Conservation (phyloP, 2,329 filamentous ascomycete genomes). For the Aspergillus eucalypticola region DNA sequence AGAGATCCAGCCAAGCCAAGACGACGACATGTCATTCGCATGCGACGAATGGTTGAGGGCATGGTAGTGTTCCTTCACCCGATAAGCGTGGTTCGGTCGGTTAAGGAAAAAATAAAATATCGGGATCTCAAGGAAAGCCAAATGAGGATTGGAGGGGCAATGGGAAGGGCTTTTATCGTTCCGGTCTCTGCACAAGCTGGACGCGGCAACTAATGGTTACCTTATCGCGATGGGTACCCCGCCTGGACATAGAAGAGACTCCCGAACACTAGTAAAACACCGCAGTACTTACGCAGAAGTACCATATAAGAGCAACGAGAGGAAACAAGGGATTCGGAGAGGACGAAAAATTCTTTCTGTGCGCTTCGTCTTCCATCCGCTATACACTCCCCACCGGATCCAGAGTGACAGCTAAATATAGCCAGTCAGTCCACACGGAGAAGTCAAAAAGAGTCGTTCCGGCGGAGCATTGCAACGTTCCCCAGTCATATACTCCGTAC, state of each 20-base stretch:
- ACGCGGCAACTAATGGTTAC: background rate
- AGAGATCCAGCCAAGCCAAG: slow-evolving; percentile 15
- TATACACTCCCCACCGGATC: slow-evolving; percentile 7
- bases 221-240: slow-evolving; percentile 3
- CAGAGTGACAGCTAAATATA: slow-evolving; percentile 13
- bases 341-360: background rate
- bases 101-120: slow-evolving; percentile 16
- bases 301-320: slow-evolving; percentile 11
- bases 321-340: slow-evolving; percentile 10
- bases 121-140: background rate
- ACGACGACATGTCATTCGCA: slow-evolving; percentile 17
- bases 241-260: slow-evolving; percentile 2
- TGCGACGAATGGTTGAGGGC: slow-evolving; percentile 14
- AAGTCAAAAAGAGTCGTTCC: slow-evolving; percentile 1
- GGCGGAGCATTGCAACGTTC: slow-evolving; percentile 11
- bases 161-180: background rate
- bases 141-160: background rate
- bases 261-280: background rate
- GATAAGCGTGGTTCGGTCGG: slow-evolving; percentile 26
- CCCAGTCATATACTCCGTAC: background rate
- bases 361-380: slow-evolving; percentile 5
- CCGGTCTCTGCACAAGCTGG: background rate
- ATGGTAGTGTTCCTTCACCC: slow-evolving; percentile 3
- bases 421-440: background rate
- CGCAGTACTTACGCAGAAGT: background rate